A percentile compares a stretch with the other conserved stretches of the same genome.
phyloP scores from a whole-genome alignment of 2,329 filamentous ascomycete species.

The Talaromyces rugulosus region DNA sequence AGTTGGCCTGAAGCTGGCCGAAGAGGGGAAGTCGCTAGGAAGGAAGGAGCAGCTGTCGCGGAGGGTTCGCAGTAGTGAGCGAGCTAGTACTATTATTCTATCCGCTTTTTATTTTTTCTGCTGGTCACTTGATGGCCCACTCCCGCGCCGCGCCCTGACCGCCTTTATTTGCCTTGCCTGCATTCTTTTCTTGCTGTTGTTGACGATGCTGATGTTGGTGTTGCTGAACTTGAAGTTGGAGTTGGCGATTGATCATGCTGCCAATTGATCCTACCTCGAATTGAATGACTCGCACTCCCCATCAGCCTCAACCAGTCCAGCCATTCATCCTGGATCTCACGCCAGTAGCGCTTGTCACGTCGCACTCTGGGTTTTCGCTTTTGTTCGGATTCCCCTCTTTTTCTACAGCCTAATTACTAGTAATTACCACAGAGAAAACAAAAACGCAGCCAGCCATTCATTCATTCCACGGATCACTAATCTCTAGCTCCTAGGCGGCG shows the following conservation, averaged over 20 bases:
- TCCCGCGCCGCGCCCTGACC: neutral
- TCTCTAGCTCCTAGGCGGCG: too few species aligned
- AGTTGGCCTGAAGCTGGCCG: neutral
- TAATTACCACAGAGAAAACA: neutral
- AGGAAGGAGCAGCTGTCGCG: neutral
- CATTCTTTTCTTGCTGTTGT: too few species aligned
- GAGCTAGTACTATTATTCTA: neutral
- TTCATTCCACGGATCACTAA: neutral
- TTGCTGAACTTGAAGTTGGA: too few species aligned
- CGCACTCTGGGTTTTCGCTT: neutral
- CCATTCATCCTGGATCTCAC: neutral
- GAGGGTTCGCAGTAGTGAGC: neutral
- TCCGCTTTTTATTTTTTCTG: neutral
- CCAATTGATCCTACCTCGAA: too few species aligned
- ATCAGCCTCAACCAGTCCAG: neutral
- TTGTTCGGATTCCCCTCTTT: neutral
- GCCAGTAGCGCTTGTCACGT: neutral
- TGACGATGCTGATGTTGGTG: neutral
- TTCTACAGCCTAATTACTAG: neutral
- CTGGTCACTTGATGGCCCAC: neutral
- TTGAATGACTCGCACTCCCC: too few species aligned
- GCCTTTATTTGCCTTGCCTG: neutral
- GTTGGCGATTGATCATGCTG: too few species aligned
- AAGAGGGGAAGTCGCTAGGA: too few species aligned
- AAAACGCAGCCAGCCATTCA: neutral